Base-by-base conservation (phyloP, 2,329 filamentous ascomycete species). In the Sclerotinia spermophila region DNA sequence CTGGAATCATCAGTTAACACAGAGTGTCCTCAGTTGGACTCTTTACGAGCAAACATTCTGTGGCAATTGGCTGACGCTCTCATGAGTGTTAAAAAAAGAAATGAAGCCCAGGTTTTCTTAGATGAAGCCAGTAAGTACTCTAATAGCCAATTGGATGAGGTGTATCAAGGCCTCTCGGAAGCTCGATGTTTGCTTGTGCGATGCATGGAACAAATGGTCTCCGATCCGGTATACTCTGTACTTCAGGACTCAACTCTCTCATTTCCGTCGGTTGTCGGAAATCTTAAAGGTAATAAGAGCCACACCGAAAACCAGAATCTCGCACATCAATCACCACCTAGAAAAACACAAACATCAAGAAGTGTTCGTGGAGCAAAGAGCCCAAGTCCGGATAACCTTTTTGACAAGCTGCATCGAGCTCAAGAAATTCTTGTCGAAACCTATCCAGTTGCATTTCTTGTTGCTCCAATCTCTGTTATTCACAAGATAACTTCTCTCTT, bases 181-280 rank as follows among this genome's bases (percentile, higher is more conserved):
- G 92, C 91, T 30, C 88, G 88, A 68, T 88, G 90, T 60, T 86
- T 92, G 58, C 83, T 93, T 72, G 85, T 88, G 24, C 86, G 91
- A 79, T 91, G 90, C 73, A 84, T 91, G 76, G 87, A 90, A 61
- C 86, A 90, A 76, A 92, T 97, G 83, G 86, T 89, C 19, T 86
- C 87, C 6, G 92, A 97, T 80, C 90, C 94, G 3, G 91, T 96
- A 5, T 96, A 95, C 79, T 96, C 93, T 27, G 92, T 95, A 15
- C 86, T 98, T 24, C 92, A 95, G 60, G 96, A 99, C 77, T 97
- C 96, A 0, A 97, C 94, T 0, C 89, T 97, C 38, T 96, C 94
- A 0, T 91, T 95, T 72, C 93, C 94, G 1, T 89, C 92, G 0
- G 84, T 95, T 3, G 59, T 74, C 13, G 74, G 74, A 17, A 48